Evolutionary conservation across 108 stramenopile species (phyloP), one percentile per base, ranked within the genome.

Genomic region (Discostella stelligeroides): DNA sequence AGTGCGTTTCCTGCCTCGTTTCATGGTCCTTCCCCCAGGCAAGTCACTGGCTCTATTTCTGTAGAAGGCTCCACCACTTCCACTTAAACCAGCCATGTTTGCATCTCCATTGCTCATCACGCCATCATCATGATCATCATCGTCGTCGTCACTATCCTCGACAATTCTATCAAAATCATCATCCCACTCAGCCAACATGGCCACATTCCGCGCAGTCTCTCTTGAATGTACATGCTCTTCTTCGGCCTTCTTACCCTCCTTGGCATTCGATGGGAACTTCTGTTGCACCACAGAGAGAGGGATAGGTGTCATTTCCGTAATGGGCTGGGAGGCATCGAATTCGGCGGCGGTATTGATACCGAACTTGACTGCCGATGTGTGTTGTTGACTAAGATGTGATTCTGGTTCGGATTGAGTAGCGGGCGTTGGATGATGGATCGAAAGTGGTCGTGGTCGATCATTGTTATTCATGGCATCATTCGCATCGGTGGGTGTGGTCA

Each of bases 181-280:
- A 50, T 80, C 79, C 79, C 79, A 80, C 27, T 72, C 72, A 11
- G 79, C 79, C 45, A 80, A 56, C 34, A 59, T 63, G 37, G 71
- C 67, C 17, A 68, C 67, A 53, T 80, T 73, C 58, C 60, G 60
- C 7, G 71, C 72, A 10, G 79, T 80, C 60, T 68, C 72, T 41
- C 68, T 56, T 1, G n/a, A n/a, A n/a, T n/a, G n/a, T n/a, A n/a
- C n/a, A n/a, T n/a, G n/a, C n/a, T n/a, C n/a, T n/a, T 57, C 60
- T 18, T 59, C 14, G 11, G 30, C 56, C 37, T 68, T 42, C 29
- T 72, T 59, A 30, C 60, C 57, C 15, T 46, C 21, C 8, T 24
- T 10, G 25, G 18, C 27, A 28, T 27, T 29, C 18, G 47, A 47
- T 0, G 79, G 79, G 41, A 80, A 80, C 12, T 68, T 64, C 27